Evolutionary conservation across 2,329 filamentous ascomycete genomes (phyloP).

Genomic region (Ambrosiella cleistominuta): DNA sequence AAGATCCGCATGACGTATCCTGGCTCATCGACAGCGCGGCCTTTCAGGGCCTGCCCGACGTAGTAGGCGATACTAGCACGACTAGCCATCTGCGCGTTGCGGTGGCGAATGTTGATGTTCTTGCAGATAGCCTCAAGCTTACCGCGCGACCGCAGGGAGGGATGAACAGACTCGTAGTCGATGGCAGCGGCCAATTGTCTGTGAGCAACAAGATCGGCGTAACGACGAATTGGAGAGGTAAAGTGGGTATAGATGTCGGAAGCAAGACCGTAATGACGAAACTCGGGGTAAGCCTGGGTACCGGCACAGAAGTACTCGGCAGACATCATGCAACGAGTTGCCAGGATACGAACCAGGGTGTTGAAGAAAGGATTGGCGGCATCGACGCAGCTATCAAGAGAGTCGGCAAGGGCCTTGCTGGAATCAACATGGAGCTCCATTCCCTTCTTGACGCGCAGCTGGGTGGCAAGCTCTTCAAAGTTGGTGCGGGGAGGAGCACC

Average conservation of each 20-base stretch:
- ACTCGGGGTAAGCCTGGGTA: slow-evolving; percentile 81
- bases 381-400: slow-evolving; percentile 71
- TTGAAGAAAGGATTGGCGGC: slow-evolving; percentile 85
- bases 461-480: slow-evolving; percentile 83
- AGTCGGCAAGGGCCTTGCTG: slow-evolving; percentile 84
- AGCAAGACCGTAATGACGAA: slow-evolving; percentile 90
- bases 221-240: slow-evolving; percentile 89
- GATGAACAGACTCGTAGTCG: slow-evolving; percentile 73
- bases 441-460: slow-evolving; percentile 72
- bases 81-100: slow-evolving; percentile 90
- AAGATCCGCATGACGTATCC: slow-evolving; percentile 96
- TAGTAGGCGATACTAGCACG: slow-evolving; percentile 94
- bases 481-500: slow-evolving; percentile 85
- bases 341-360: slow-evolving; percentile 91
- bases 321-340: slow-evolving; percentile 97
- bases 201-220: slow-evolving; percentile 90
- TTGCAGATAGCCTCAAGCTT: slow-evolving; percentile 88
- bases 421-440: slow-evolving; percentile 69
- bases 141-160: slow-evolving; percentile 60
- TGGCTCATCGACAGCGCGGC: slow-evolving; percentile 46
- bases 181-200: slow-evolving; percentile 90
- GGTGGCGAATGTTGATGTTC: slow-evolving; percentile 95
- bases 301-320: slow-evolving; percentile 97
- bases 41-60: slow-evolving; percentile 83
- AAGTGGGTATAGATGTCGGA: slow-evolving; percentile 98